Percentiles rank a stretch among this genome's conserved stretches.
Conservation (phyloP, 306 rosid species). For the Pyrus pyrifolia region DNA sequence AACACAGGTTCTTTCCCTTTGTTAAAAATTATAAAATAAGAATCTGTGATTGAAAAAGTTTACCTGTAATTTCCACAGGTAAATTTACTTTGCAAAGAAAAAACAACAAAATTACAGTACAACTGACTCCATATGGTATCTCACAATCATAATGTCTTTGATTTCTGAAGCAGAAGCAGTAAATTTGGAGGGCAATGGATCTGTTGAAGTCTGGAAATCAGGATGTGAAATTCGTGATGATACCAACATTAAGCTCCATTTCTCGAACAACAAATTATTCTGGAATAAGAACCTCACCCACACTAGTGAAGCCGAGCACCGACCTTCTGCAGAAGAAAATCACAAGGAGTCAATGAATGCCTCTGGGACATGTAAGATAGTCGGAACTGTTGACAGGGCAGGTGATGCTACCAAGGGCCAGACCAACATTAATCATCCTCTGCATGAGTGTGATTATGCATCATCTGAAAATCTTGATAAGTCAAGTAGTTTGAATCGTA, state of each 20-base stretch:
- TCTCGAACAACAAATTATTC: slow-evolving; percentile 30
- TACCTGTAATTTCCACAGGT: slow-evolving; percentile 17
- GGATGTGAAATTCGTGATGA: slow-evolving; percentile 39
- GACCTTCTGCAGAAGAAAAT: slow-evolving; percentile 26
- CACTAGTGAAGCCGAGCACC: slow-evolving; percentile 31
- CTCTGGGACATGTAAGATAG: slow-evolving; percentile 16
- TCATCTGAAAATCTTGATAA: slow-evolving; percentile 41
- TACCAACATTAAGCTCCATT: slow-evolving; percentile 32
- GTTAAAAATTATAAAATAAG: background rate
- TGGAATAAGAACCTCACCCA: slow-evolving; percentile 33
- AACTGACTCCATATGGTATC: background rate
- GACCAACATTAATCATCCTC: slow-evolving; percentile 22
- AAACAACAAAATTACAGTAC: background rate
- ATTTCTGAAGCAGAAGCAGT: slow-evolving; percentile 28
- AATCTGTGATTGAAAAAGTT: background rate
- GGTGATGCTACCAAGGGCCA: slow-evolving; percentile 24
- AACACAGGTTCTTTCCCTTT: slow-evolving; percentile 26
- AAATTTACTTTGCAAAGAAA: slow-evolving; percentile 12
- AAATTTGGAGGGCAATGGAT: slow-evolving; percentile 20
- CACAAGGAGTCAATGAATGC: slow-evolving; percentile 22
- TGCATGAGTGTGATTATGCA: slow-evolving; percentile 28
- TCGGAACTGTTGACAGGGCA: slow-evolving; percentile 18
- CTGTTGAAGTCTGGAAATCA: slow-evolving; percentile 20
- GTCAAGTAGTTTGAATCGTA: slow-evolving; percentile 46
- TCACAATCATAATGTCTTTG: slow-evolving; percentile 12